phyloP scores from a whole-genome alignment of 2,329 filamentous ascomycete species.

The Drechslerella stenobrocha region DNA sequence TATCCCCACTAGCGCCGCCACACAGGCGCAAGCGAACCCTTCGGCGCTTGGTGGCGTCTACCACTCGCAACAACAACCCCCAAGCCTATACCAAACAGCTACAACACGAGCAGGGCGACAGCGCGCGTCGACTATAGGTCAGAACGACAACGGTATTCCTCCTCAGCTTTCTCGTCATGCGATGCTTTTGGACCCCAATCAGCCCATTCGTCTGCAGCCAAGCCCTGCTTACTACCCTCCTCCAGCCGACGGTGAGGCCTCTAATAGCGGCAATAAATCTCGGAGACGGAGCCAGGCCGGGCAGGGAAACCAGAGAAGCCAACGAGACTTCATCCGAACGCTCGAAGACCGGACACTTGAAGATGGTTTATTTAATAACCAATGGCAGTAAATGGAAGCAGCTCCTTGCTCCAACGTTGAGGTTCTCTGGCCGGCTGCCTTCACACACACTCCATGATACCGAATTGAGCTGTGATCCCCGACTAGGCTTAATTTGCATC shows the following conservation, averaged over 20 bases:
- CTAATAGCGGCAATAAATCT: constrained; percentile 65
- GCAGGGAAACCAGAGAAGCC: constrained; percentile 56
- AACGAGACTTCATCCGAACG: constrained; percentile 90
- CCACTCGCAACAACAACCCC: constrained; percentile 59
- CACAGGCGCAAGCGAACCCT: constrained; percentile 14
- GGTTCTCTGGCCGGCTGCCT: no score
- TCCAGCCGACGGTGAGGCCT: constrained; percentile 80
- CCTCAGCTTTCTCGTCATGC: constrained; percentile 91
- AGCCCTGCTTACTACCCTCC: constrained; percentile 97
- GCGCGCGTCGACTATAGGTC: constrained; percentile 93
- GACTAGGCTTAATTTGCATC: no score
- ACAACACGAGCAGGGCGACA: constrained; percentile 78
- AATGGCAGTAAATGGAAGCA: constrained; percentile 67
- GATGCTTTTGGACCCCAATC: constrained; percentile 90
- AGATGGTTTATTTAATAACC: constrained; percentile 78
- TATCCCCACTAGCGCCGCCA: constrained; percentile 7
- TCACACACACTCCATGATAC: no score
- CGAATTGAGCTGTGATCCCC: no score
- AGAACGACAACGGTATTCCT: constrained; percentile 88
- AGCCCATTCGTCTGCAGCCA: constrained; percentile 89
- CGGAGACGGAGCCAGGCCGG: constrained; percentile 54
- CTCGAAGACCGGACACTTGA: constrained; percentile 92
- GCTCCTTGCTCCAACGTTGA: no score
- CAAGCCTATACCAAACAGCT: constrained; percentile 75
- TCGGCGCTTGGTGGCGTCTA: constrained; percentile 26